Percentiles rank a stretch among this genome's conserved stretches.
Conservation (phyloP, 768 basidiomycete genomes). For the Cystobasidium tubakii region DNA sequence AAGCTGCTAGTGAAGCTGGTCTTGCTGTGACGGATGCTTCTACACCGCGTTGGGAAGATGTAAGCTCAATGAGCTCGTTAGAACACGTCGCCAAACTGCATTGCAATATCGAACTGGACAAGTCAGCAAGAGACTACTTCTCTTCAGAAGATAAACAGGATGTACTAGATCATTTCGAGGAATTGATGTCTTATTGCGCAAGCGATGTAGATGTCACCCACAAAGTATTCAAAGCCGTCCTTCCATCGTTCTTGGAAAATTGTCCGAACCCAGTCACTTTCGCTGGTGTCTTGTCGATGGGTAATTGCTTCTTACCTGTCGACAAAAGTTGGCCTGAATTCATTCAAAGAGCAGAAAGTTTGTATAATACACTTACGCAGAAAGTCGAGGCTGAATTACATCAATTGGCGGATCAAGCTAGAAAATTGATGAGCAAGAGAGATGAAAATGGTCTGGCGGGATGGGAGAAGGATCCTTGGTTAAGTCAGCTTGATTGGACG, state of each 20-base stretch:
- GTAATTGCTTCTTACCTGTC: conserved; percentile 81
- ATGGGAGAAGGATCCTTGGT: conserved; percentile 74
- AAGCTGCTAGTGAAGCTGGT: conserved; percentile 50
- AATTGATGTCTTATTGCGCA: conserved; percentile 68
- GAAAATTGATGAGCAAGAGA: conserved; percentile 51
- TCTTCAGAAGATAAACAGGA: conserved; percentile 51
- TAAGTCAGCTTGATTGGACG: conserved; percentile 89
- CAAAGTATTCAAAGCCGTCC: conserved; percentile 65
- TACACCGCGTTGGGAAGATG: conserved; percentile 76
- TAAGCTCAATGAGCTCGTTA: conserved; percentile 85
- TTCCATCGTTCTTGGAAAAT: conserved; percentile 71
- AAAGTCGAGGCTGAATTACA: conserved; percentile 61
- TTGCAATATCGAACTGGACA: conserved; percentile 72
- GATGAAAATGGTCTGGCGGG: conserved; percentile 48
- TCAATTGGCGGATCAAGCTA: conserved; percentile 62
- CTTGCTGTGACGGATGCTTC: conserved; percentile 29
- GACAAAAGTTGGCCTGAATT: conserved; percentile 85
- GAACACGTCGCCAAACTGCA: conserved; percentile 86
- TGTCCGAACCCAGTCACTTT: conserved; percentile 93
- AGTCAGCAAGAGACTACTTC: conserved; percentile 69
- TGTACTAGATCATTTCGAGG: conserved; percentile 55
- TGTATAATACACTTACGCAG: conserved; percentile 66
- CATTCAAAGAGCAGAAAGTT: conserved; percentile 66
- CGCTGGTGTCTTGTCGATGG: conserved; percentile 84
- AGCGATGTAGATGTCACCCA: conserved; percentile 79